Evolutionary conservation across 805 yeast genomes (phyloP).

Genomic region (Teunomyces panamensis): DNA sequence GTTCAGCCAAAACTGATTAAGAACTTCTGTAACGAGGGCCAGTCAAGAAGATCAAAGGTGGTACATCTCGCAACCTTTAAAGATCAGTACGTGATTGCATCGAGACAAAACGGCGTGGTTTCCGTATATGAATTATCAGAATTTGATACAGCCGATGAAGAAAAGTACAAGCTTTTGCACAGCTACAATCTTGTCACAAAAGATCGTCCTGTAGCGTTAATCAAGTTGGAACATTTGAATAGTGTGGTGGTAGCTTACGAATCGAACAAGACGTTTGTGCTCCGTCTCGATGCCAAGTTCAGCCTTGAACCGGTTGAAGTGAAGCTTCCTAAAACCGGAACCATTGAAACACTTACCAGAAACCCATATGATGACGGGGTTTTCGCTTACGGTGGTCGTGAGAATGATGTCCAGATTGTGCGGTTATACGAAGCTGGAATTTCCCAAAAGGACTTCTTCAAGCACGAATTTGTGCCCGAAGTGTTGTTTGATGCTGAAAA

Average conservation of each 20-base stretch:
- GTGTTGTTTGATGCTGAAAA: conserved; percentile 70
- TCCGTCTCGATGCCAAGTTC: conserved; percentile 30
- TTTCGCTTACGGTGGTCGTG: conserved; percentile 86
- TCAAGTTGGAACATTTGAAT: conserved; percentile 25
- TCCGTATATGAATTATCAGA: conserved; percentile 34
- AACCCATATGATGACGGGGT: conserved; percentile 49
- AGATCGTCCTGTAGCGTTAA: conserved; percentile 33
- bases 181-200: conserved; percentile 22
- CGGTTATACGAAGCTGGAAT: conserved; percentile 30
- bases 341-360: conserved; percentile 45
- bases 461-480: conserved; percentile 21
- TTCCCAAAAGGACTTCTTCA: conserved; percentile 15
- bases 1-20: conserved; percentile 58
- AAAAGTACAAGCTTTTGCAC: conserved; percentile 38
- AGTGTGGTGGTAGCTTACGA: conserved; percentile 45
- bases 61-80: conserved; percentile 29
- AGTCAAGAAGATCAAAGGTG: conserved; percentile 32
- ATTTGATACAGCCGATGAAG: conserved; percentile 21
- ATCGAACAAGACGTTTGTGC: conserved; percentile 41
- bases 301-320: conserved; percentile 29
- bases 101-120: conserved; percentile 43
- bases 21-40: conserved; percentile 30
- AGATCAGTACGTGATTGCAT: conserved; percentile 36
- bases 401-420: conserved; percentile 61
- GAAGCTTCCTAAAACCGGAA: conserved; percentile 38